Conservation (phyloP, 2,329 filamentous ascomycete species). For the Neurospora sp. region DNA sequence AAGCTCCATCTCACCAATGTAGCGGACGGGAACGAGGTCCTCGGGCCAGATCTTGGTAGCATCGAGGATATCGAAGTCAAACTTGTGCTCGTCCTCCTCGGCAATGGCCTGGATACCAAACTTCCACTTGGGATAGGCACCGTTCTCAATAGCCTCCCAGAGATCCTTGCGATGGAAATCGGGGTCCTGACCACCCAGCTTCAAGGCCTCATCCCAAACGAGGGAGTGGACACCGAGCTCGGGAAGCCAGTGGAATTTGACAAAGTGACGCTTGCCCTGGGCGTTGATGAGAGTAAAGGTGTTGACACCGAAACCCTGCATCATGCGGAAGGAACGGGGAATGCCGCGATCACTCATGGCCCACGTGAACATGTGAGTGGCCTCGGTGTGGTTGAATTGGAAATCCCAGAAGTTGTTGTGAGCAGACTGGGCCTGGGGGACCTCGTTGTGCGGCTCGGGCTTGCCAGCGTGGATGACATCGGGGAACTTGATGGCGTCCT, state of each 20-base stretch:
- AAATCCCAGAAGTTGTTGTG: constrained; percentile 78
- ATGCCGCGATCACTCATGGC: constrained; percentile 66
- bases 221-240: constrained; percentile 45
- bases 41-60: constrained; percentile 83
- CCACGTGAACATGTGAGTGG: constrained; percentile 75
- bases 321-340: constrained; percentile 70
- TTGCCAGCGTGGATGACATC: constrained; percentile 56
- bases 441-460: constrained; percentile 60
- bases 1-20: constrained; percentile 70
- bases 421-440: constrained; percentile 60
- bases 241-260: constrained; percentile 71
- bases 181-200: constrained; percentile 19
- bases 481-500: constrained; percentile 66
- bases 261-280: constrained; percentile 59
- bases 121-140: constrained; percentile 20
- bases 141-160: constrained; percentile 19
- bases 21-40: constrained; percentile 62
- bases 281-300: constrained; percentile 62
- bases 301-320: constrained; percentile 80
- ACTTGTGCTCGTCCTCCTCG: constrained; percentile 62
- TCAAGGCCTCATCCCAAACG: constrained; percentile 20
- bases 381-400: constrained; percentile 55
- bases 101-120: constrained; percentile 65
- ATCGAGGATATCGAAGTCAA: constrained; percentile 79
- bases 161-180: constrained; percentile 21